Base-by-base conservation (phyloP, 805 yeast genomes). In the Huiozyma naganishii region DNA sequence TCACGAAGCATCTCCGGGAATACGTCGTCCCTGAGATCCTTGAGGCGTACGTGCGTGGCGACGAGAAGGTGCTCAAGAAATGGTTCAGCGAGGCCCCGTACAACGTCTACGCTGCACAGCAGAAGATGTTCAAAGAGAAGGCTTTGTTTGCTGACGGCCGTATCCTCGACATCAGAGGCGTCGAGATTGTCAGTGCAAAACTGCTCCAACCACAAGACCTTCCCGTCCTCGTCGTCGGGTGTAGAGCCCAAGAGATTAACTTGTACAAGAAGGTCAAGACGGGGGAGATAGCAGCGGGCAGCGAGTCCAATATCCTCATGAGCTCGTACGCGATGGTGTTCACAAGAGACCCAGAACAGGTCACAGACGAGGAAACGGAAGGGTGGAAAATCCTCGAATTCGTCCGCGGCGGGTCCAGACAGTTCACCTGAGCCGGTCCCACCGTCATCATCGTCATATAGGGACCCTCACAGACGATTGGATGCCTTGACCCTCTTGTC, bases 61-160 rank as follows among this genome's bases (percentile, higher is more conserved):
- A 92, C 54, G 90, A 80, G 50, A 73, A 72, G 41, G 80, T 80
- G 17, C 73, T 92, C 61, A 85, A 89, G 64, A 69, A 71, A 55
- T 92, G 99, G 99, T 77, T 92, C 47, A 81, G 94, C 41, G 98
- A 92, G 67, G 97, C 97, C 29, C 97, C 98, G 37, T 90, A 68
- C 69, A 90, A 90, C 62, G 94, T 92, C 47, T 87, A 95, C 77
- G 77, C 83, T 52, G 95, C 96, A 32, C 86, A 84, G 63, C 88
- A 90, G 62, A 92, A 92, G 66, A 94, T 85, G 60, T 79, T 87
- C 62, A 76, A 83, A 59, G 95, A 89, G 56, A 95, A 89, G 65
- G 94, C 94, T 6, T 70, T 90, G 43, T 85, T 84, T 58, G 80
- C 95, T 10, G 98, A 92, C 55, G 90, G 96, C 38, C 78, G 79